These are phyloP conservation scores for Cladophialophora bantiana DNA, from an alignment of 2,329 filamentous ascomycete species.

Conservation along the genomic window DNA sequence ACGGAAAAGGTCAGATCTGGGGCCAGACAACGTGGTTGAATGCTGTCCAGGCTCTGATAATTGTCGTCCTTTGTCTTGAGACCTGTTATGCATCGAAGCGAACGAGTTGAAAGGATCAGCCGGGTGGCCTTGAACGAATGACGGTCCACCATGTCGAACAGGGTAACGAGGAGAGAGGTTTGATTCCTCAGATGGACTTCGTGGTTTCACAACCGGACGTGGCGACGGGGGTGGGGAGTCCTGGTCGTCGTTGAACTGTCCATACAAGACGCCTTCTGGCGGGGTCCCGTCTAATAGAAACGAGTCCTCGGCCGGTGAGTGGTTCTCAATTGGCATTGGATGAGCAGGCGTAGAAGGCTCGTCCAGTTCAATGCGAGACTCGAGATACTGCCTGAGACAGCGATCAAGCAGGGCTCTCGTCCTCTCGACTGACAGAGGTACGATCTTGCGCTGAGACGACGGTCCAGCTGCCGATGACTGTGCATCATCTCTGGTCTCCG, in stretches of 20 bases:
- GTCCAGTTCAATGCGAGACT: constrained; percentile 47
- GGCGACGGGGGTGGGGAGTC: constrained; percentile 32
- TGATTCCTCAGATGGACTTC: constrained; percentile 31
- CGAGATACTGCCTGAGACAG: constrained; percentile 61
- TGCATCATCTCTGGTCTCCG: constrained; percentile 32
- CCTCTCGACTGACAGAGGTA: constrained; percentile 65
- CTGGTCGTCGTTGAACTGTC: constrained; percentile 25
- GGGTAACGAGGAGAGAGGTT: constrained; percentile 23
- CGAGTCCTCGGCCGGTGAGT: constrained; percentile 30
- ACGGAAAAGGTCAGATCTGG: constrained; percentile 66
- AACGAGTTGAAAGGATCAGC: constrained; percentile 29
- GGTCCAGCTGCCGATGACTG: constrained; percentile 3
- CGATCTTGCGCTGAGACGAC: constrained; percentile 34
- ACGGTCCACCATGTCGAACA: neutral
- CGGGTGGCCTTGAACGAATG: constrained; percentile 27
- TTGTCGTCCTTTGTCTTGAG: constrained; percentile 15
- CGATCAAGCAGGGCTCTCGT: constrained; percentile 65
- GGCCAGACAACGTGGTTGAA: neutral
- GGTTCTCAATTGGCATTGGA: constrained; percentile 11
- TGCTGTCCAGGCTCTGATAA: constrained; percentile 1
- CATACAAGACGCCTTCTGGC: constrained; percentile 30
- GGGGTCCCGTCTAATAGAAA: constrained; percentile 38
- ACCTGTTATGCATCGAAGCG: constrained; percentile 15
- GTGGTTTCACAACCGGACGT: constrained; percentile 22
- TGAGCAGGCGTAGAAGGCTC: constrained; percentile 11